Conservation (phyloP, 805 yeast species). For the Candida glaebosa region DNA sequence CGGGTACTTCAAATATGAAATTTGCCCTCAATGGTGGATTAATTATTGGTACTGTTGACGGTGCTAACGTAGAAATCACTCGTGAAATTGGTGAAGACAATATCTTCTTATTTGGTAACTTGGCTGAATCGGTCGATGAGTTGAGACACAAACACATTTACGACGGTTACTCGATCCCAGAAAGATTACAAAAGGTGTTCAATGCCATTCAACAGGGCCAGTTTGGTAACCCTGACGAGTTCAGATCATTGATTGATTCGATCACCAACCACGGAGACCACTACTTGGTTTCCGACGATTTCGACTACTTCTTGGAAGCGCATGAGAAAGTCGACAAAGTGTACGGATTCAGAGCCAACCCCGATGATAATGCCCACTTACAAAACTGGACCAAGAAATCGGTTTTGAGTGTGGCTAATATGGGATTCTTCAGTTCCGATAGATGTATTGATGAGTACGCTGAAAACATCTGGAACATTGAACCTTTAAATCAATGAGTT, state of each 20-base stretch:
- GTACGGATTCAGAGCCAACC: slow-evolving; percentile 42
- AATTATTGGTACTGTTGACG: slow-evolving; percentile 93
- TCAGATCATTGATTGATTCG: slow-evolving; percentile 62
- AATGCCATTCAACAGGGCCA: slow-evolving; percentile 60
- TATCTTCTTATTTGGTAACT: slow-evolving; percentile 86
- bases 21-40: slow-evolving; percentile 92
- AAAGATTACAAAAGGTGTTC: slow-evolving; percentile 60
- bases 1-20: slow-evolving; percentile 95
- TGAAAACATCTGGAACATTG: slow-evolving; percentile 88
- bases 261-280: slow-evolving; percentile 75
- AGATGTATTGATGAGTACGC: slow-evolving; percentile 91
- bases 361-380: slow-evolving; percentile 47
- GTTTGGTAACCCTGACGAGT: slow-evolving; percentile 72
- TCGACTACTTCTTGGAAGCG: slow-evolving; percentile 80
- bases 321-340: slow-evolving; percentile 74
- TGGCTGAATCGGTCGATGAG: slow-evolving; percentile 86
- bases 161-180: slow-evolving; percentile 58
- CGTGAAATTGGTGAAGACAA: slow-evolving; percentile 92
- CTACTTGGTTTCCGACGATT: slow-evolving; percentile 85
- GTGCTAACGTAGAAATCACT: slow-evolving; percentile 93
- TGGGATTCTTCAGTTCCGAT: slow-evolving; percentile 91
- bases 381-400: slow-evolving; percentile 72
- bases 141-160: slow-evolving; percentile 71
- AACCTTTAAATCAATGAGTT: slow-evolving; percentile 47
- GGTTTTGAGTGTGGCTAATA: slow-evolving; percentile 78